Evolutionary conservation across 306 rosid species (phyloP).

Genomic region (Geum urbanum): DNA sequence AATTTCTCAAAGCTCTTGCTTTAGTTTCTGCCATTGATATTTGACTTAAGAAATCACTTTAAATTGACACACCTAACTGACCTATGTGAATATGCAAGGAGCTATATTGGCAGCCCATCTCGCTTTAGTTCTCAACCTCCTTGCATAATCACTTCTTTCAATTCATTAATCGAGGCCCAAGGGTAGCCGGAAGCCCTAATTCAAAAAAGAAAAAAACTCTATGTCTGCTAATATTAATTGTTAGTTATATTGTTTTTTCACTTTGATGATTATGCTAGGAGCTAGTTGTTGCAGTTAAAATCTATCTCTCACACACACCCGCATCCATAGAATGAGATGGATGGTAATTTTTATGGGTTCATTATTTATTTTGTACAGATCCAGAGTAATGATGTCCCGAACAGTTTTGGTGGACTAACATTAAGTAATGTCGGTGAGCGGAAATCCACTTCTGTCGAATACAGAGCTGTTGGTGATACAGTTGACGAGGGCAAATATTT

Average conservation of each 20-base stretch:
- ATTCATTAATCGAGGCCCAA: too few relatives aligned
- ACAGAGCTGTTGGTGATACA: conserved; percentile 32
- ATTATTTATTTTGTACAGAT: conserved; percentile 42
- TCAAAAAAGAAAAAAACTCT: neutral
- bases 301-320: neutral
- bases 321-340: neutral
- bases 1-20: neutral
- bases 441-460: conserved; percentile 44
- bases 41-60: neutral
- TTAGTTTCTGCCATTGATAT: conserved; percentile 9
- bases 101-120: too few relatives aligned
- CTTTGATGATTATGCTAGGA: neutral
- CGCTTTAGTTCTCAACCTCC: too few relatives aligned
- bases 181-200: too few relatives aligned
- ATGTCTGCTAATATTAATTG: neutral
- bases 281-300: neutral
- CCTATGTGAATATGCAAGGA: too few relatives aligned
- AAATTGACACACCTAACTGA: neutral
- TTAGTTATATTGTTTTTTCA: neutral
- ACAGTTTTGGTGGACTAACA: conserved; percentile 40
- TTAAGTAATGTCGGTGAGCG: conserved; percentile 40
- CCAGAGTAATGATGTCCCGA: conserved; percentile 42
- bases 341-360: conserved; percentile 14
- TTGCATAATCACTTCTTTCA: too few relatives aligned
- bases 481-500: conserved; percentile 74